These are phyloP conservation scores for Hordeum vulgare DNA, from an alignment of 176 grass and related monocot genomes.

Conservation along the genomic window DNA sequence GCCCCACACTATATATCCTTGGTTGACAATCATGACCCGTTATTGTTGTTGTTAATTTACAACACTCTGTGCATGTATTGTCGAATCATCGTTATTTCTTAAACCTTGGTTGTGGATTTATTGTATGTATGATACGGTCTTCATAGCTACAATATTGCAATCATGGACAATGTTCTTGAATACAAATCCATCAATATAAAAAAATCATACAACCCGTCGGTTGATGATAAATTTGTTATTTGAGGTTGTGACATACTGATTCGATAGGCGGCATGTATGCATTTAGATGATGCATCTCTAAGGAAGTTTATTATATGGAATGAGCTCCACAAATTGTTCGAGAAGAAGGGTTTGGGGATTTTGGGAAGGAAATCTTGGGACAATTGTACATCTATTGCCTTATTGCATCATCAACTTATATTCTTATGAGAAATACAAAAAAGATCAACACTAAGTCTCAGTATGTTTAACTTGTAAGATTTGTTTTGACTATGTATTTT, in stretches of 20 bases:
- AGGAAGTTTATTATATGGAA: conserved; percentile 65
- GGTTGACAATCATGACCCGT: no score
- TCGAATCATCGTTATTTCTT: neutral
- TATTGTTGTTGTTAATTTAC: neutral
- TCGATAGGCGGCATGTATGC: conserved; percentile 81
- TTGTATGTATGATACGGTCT: neutral
- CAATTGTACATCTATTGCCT: conserved; percentile 78
- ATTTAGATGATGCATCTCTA: conserved; percentile 57
- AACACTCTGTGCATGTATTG: neutral
- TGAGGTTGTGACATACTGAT: conserved; percentile 5
- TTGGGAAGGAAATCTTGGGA: conserved; percentile 92
- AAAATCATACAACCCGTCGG: neutral
- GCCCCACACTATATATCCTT: neutral
- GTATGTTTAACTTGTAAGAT: neutral
- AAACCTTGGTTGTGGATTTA: neutral
- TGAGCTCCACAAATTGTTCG: conserved; percentile 68
- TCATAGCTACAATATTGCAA: neutral
- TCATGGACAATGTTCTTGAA: neutral
- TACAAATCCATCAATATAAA: neutral
- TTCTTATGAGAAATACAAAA: conserved; percentile 80
- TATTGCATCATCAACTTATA: conserved; percentile 90
- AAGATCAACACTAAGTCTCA: conserved; percentile 25
- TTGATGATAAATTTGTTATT: neutral
- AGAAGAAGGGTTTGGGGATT: conserved; percentile 86
- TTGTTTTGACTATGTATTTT: neutral